Evolutionary conservation across 208 protist genomes (phyloP), one percentile per base, ranked within the genome.

Genomic region (Leishmania major): DNA sequence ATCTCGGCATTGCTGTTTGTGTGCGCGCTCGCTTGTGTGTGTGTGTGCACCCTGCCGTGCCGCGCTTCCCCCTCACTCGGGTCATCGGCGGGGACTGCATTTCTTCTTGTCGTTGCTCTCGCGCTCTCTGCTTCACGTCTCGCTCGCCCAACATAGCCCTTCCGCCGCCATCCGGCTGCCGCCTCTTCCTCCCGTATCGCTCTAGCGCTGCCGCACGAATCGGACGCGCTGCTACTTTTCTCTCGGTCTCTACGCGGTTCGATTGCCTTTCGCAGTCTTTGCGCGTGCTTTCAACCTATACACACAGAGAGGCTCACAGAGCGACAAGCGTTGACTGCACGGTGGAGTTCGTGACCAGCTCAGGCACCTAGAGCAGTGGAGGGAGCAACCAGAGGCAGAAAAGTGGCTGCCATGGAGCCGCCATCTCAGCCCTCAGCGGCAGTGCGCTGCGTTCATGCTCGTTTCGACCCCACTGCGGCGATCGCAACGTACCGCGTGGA

Each of bases 401-500:
- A 35, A 28, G 45, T 35, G 45, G 28, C 69, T 3, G 15, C 7
- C 43, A 84, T 84, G 66, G 51, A 77, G 60, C 25, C 37, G 35
- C 5, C n/a, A 49, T 49, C 57, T 19, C 75, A 35, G 22, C 40
- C 77, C 15, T 6, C 77, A 35, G 62, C 45, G 59, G 37, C 28
- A 51, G 60, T 17, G 45, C 62, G 45, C 22, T n/a, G 31, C 62
- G 47, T 74, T 15, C 71, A 80, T 37, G 57, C 81, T 5, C 70
- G 62, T 47, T 87, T 88, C 28, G 53, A 82, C 22, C 64, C 57
- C 5, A 66, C 62, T 1, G 76, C 77, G 37, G 72, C 78, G 17
- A 72, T 81, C 53, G 67, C 78, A 22, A 78, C 85, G 40, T 90
- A 84, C 57, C 76, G 76, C 60, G 81, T 91, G 55, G 86, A 83